Evolutionary conservation across 768 basidiomycete genomes (phyloP).

Genomic region (Psilocybe subaeruginosa): DNA sequence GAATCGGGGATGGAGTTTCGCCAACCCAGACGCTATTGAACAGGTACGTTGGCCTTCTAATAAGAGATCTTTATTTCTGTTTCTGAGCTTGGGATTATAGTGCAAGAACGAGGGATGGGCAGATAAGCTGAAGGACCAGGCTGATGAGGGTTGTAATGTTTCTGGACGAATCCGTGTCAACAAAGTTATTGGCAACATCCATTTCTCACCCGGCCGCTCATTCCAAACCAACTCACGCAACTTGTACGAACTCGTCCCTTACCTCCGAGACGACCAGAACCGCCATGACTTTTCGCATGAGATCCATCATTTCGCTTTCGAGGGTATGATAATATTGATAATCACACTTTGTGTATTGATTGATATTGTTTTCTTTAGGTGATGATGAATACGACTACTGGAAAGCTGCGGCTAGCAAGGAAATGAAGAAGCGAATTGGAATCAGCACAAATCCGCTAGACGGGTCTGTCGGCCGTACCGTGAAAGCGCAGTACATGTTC

Average conservation of each 20-base stretch:
- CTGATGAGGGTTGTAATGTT: constrained; percentile 93
- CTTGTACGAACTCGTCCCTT: constrained; percentile 91
- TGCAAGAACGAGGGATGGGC: constrained; percentile 95
- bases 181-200: constrained; percentile 96
- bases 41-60: constrained; percentile 59
- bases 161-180: constrained; percentile 92
- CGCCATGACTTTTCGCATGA: constrained; percentile 93
- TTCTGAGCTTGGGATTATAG: constrained; percentile 39
- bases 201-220: constrained; percentile 92
- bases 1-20: constrained; percentile 94
- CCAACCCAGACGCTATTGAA: constrained; percentile 87
- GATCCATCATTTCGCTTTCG: constrained; percentile 82
- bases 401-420: constrained; percentile 62
- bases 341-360: constrained; percentile 1
- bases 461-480: constrained; percentile 54
- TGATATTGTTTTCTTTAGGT: constrained; percentile 33
- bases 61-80: background rate
- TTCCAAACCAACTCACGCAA: constrained; percentile 86
- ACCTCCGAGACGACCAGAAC: constrained; percentile 85
- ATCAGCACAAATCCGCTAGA: constrained; percentile 81
- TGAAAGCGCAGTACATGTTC: constrained; percentile 90
- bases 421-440: constrained; percentile 74
- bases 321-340: constrained; percentile 36
- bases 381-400: constrained; percentile 80
- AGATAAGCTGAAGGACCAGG: constrained; percentile 90